Evolutionary conservation across 306 rosid species (phyloP), one percentile per base, ranked within the genome.

Genomic region (Glycine soja): DNA sequence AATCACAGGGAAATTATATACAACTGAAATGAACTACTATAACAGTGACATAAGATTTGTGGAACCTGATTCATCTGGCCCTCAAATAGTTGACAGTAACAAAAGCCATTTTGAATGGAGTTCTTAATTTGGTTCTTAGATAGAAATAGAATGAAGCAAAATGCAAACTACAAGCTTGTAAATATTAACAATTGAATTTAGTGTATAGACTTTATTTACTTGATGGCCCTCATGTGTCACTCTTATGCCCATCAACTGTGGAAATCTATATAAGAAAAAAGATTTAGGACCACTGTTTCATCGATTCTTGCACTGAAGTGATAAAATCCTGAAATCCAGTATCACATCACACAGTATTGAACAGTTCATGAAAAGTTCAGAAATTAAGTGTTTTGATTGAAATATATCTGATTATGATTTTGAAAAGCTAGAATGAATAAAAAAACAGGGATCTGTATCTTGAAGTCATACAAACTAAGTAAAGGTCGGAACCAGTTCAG

Each of bases 11-110:
- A 72, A 19, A 73, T 7, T 46, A 76, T 14, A 52, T 48, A 65
- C 36, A 74, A 40, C 50, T 47, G n/a, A 58, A 54, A 76, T 36
- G 62, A 64, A 70, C 74, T 12, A 43, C 82, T 19, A 56, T 19
- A 68, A 62, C 30, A 69, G 58, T 68, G 67, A 48, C 40, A 68
- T 1, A 24, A 24, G 40, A 78, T 74, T 53, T 42, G 57, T 32
- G 40, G 46, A 78, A 73, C 5, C 61, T 15, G 71, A 74, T 68
- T 36, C 57, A 65, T 42, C 38, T 19, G 50, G 62, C 58, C 79
- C 76, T 79, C 51, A 50, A 19, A 65, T 38, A 45, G 53, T 72
- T 64, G 32, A 81, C 64, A 78, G 70, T 12, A 48, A 58, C 71
- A 46, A 56, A 56, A 43, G 7, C 36, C 64, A n/a, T 19, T 74